Conservation (phyloP, 768 basidiomycete species). For the Boletus rufocinnamomeus region DNA sequence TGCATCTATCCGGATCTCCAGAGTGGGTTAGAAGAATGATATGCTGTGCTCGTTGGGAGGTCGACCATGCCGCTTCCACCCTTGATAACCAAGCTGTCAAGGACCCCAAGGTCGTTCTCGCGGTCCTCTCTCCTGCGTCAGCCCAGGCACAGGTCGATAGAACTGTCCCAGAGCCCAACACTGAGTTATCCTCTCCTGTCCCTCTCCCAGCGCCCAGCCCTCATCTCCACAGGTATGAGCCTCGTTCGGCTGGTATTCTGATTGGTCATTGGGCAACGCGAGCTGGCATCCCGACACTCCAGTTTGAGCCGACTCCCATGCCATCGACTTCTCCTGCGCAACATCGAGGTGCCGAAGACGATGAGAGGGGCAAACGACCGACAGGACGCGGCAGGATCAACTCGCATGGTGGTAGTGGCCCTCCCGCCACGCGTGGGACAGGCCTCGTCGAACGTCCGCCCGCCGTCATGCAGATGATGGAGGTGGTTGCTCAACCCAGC, state of each 20-base stretch:
- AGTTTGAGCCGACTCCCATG: slow-evolving; percentile 43
- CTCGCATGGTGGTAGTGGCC: slow-evolving; percentile 23
- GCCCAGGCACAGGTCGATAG: slow-evolving; percentile 31
- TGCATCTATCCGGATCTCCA: slow-evolving; percentile 49
- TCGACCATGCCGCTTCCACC: slow-evolving; percentile 49
- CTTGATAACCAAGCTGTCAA: slow-evolving; percentile 22
- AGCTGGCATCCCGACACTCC: slow-evolving; percentile 58
- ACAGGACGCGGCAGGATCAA: slow-evolving; percentile 32
- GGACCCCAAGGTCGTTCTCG: slow-evolving; percentile 59
- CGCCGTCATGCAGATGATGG: slow-evolving; percentile 83
- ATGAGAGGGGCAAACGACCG: slow-evolving; percentile 36
- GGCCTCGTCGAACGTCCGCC: slow-evolving; percentile 76
- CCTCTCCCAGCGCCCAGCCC: slow-evolving; percentile 63
- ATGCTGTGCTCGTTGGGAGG: slow-evolving; percentile 80
- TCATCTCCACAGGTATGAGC: slow-evolving; percentile 60
- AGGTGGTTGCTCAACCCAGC: slow-evolving; percentile 68
- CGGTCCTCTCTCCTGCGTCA: slow-evolving; percentile 46
- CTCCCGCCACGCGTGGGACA: slow-evolving; percentile 26
- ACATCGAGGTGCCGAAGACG: slow-evolving; percentile 31
- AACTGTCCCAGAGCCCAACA: slow-evolving; percentile 15
- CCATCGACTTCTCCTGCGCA: slow-evolving; percentile 20
- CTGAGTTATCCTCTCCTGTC: slow-evolving; percentile 50
- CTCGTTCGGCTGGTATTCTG: slow-evolving; percentile 61
- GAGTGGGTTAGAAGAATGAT: slow-evolving; percentile 87
- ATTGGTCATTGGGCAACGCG: slow-evolving; percentile 68